Conservation (phyloP, 148 eudicot species). For the Dysphania ambrosioides region DNA sequence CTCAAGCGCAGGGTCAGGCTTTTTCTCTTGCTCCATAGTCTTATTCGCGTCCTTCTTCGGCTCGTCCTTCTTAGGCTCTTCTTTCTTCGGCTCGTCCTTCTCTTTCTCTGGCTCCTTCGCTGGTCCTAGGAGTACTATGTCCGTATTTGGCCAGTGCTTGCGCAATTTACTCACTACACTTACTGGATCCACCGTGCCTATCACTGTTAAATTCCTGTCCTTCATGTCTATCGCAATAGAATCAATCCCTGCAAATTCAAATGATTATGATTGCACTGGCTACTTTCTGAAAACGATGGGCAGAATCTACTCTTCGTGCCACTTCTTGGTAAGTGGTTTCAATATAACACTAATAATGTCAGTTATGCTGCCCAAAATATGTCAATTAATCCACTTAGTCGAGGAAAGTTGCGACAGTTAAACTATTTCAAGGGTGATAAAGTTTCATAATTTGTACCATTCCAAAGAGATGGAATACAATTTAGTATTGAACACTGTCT, state of each 20-base stretch:
- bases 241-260: constrained; percentile 45
- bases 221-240: constrained; percentile 56
- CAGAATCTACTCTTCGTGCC: background rate
- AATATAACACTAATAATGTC: no score
- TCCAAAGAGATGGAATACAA: background rate
- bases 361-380: no score
- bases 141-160: constrained; percentile 45
- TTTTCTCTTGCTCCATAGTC: constrained; percentile 42
- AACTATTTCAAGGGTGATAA: background rate
- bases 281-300: background rate
- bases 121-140: constrained; percentile 50
- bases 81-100: constrained; percentile 38
- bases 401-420: no score
- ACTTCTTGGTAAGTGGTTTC: no score
- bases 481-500: no score
- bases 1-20: constrained; percentile 35
- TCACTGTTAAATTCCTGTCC: constrained; percentile 43
- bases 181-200: constrained; percentile 55
- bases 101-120: constrained; percentile 59
- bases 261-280: background rate
- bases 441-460: constrained; percentile 6
- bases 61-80: constrained; percentile 32
- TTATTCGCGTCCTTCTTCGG: constrained; percentile 22
- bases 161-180: constrained; percentile 47
- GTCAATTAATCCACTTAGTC: no score